Evolutionary conservation across 2,329 filamentous ascomycete species (phyloP).

Genomic region (Fusarium pseudoanthophilum): DNA sequence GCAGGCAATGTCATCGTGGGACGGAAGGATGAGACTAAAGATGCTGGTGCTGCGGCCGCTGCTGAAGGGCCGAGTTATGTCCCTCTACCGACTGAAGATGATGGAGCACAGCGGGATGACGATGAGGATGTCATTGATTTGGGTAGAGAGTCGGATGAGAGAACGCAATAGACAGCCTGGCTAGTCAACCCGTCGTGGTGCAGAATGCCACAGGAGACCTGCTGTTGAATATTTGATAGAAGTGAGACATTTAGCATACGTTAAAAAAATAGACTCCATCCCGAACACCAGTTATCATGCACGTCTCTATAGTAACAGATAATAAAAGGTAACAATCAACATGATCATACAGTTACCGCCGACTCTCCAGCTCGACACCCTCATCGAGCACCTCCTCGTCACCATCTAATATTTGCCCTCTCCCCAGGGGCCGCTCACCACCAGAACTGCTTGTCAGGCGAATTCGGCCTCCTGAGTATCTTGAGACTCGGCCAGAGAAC

Average conservation of each 20-base stretch:
- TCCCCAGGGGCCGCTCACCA: slow-evolving; percentile 53
- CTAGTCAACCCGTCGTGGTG: neutral
- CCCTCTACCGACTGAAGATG: slow-evolving; percentile 44
- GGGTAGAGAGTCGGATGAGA: slow-evolving; percentile 42
- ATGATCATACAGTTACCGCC: slow-evolving; percentile 38
- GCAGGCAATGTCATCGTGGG: slow-evolving; percentile 84
- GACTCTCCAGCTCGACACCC: slow-evolving; percentile 57
- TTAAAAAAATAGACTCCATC: slow-evolving; percentile 12
- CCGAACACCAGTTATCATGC: slow-evolving; percentile 38
- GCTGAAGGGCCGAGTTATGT: slow-evolving; percentile 46
- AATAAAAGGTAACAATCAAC: slow-evolving; percentile 4
- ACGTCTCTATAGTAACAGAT: slow-evolving; percentile 29
- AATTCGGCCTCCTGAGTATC: slow-evolving; percentile 67
- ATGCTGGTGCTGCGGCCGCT: slow-evolving; percentile 30
- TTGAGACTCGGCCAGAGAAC: slow-evolving; percentile 66
- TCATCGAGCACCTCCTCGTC: slow-evolving; percentile 56
- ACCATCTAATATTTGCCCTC: slow-evolving; percentile 57
- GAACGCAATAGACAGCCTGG: slow-evolving; percentile 12
- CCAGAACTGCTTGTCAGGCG: slow-evolving; percentile 57
- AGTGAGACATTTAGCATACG: slow-evolving; percentile 1
- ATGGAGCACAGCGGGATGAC: slow-evolving; percentile 38
- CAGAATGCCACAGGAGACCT: neutral
- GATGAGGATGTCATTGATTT: slow-evolving; percentile 53
- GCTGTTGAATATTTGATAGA: neutral
- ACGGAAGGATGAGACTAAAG: slow-evolving; percentile 67